phyloP scores from a whole-genome alignment of 768 basidiomycete genomes.

The Leucogyrophana mollusca region DNA sequence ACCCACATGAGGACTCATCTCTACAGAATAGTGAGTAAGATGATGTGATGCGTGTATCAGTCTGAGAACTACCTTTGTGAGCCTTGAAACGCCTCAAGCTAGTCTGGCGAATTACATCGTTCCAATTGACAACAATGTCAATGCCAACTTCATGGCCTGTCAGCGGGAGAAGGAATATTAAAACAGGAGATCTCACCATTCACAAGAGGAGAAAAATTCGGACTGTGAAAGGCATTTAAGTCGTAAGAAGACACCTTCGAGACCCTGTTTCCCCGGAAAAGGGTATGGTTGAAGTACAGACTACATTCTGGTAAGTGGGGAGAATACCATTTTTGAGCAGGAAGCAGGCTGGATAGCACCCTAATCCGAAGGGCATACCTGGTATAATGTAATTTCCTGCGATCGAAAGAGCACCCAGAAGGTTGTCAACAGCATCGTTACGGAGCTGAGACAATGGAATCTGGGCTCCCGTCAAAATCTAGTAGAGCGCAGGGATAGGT shows the following conservation, averaged over 20 bases:
- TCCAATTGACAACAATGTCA: conserved; percentile 88
- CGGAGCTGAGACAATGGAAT: conserved; percentile 88
- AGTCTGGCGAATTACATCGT: conserved; percentile 80
- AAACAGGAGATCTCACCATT: conserved; percentile 49
- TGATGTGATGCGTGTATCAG: too few species aligned
- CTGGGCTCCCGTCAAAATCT: conserved; percentile 93
- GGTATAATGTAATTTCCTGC: conserved; percentile 93
- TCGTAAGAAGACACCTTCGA: conserved; percentile 82
- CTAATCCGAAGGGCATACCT: conserved; percentile 41
- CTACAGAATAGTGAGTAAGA: conserved; percentile 36
- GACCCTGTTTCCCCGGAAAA: conserved; percentile 84
- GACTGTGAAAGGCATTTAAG: conserved; percentile 80
- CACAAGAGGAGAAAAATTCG: conserved; percentile 80
- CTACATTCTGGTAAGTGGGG: conserved; percentile 61
- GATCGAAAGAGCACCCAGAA: conserved; percentile 84
- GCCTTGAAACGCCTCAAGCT: conserved; percentile 75
- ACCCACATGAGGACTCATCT: conserved; percentile 82
- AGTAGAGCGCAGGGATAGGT: background rate
- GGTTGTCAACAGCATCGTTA: conserved; percentile 94
- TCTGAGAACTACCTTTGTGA: conserved; percentile 62
- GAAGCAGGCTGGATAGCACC: background rate
- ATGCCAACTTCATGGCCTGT: conserved; percentile 64
- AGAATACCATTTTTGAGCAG: conserved; percentile 2
- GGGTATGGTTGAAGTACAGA: conserved; percentile 86
- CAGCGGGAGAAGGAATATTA: conserved; percentile 6